Conservation (phyloP, 139 green algal genomes). For the Nannochloris sp. region DNA sequence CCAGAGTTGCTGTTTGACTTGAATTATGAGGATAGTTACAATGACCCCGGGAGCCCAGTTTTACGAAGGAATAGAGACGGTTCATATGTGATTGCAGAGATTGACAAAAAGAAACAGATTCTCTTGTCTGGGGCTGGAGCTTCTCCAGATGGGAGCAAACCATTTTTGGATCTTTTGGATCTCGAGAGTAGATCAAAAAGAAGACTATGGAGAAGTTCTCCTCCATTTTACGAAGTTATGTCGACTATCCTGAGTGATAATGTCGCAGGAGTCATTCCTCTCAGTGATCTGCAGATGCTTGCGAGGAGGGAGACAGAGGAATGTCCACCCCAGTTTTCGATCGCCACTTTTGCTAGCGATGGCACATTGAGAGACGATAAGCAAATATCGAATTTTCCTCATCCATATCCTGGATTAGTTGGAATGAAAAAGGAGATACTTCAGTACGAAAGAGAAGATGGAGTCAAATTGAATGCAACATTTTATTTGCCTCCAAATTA, state of each 20-base stretch:
- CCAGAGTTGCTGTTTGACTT: slow-evolving; percentile 16
- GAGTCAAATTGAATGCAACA: slow-evolving; percentile 85
- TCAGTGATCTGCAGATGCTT: slow-evolving; percentile 55
- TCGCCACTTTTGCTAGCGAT: slow-evolving; percentile 16
- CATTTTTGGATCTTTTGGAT: slow-evolving; percentile 86
- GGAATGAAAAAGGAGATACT: slow-evolving; percentile 77
- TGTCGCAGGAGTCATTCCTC: slow-evolving; percentile 13
- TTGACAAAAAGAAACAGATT: slow-evolving; percentile 47
- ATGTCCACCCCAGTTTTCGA: slow-evolving; percentile 53
- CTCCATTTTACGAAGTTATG: slow-evolving; percentile 62
- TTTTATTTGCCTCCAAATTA: slow-evolving; percentile 89
- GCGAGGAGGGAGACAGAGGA: slow-evolving; percentile 44
- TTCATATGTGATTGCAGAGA: slow-evolving; percentile 71
- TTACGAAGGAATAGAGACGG: slow-evolving; percentile 55
- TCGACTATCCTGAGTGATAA: slow-evolving; percentile 28
- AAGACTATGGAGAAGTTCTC: slow-evolving; percentile 76
- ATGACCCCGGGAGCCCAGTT: slow-evolving; percentile 75
- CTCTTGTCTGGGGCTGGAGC: slow-evolving; percentile 74
- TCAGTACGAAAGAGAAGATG: slow-evolving; percentile 84
- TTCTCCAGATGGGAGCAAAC: slow-evolving; percentile 69
- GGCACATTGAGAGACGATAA: slow-evolving; percentile 21
- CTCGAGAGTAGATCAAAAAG: slow-evolving; percentile 48
- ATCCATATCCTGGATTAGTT: slow-evolving; percentile 82
- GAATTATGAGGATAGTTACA: slow-evolving; percentile 92
- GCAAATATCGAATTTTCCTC: slow-evolving; percentile 82